Base-by-base conservation (phyloP, 768 basidiomycete species). In the Termitomyces bulborhizus region DNA sequence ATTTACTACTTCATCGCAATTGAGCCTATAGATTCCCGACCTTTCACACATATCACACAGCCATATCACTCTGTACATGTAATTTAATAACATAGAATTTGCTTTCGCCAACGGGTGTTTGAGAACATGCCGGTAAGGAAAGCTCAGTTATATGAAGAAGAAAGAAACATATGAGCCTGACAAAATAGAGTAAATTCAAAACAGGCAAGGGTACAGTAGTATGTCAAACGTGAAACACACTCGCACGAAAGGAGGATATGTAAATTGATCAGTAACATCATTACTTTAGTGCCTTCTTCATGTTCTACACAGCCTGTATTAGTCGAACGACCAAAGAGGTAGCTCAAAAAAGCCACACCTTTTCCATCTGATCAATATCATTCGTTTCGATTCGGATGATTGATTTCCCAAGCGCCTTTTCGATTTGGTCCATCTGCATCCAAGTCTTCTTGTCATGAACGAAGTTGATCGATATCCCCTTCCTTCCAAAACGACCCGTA, bases 381-480 rank as follows among this genome's bases (percentile, higher is more conserved):
- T 84, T 76, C 1, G 95, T 97, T 68, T 91, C 86, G 62, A 98
- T 91, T 46, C 88, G 79, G 60, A 85, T 82, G 57, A 98, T 98
- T 63, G 81, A 78, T 69, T 80, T 85, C 13, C 86, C 84, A 2
- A 93, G 80, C 0, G 79, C 80, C 62, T 85, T 78, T 73, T 95
- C 89, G 56, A 99, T 97, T 65, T 81, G 77, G 62, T 95, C 81
- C 86, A 98, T 96, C 67, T 96, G 89, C 63, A 79, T 55, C 85
- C 89, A 94, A 6, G 94, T 93, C 68, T 76, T 76, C 66, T 85
- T 77, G 73, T 98, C 87, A 69, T 98, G 93, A 13, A 98, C 95
- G 66, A 99, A 98, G 70, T 97, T 97, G 66, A 99, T 91, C 34
- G 94, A 94, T 51, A 98, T 90, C 4, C 97, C 97, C 69, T 92